Evolutionary conservation across 2,329 filamentous ascomycete genomes (phyloP), one percentile per base, ranked within the genome.

Genomic region (Phialophora tarda): DNA sequence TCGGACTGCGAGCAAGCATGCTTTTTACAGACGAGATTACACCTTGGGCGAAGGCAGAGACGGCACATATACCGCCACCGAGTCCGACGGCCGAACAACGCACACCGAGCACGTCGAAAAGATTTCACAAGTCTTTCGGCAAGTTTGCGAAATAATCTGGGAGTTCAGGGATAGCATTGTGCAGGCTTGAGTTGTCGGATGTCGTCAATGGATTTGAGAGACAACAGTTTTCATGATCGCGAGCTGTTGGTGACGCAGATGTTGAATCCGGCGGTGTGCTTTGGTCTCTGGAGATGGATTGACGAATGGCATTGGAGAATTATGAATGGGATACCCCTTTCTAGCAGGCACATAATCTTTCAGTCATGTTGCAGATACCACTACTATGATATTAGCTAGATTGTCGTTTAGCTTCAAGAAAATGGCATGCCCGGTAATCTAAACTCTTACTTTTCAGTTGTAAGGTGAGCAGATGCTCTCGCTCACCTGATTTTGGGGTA

Each of bases 1-100:
- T 73, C 5, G 71, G 68, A 17, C 48, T 69, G 34, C 62, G 61
- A n/a, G 60, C 68, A n/a, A 72, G 56, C 57, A 67, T 71, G 59
- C 24, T 66, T 8, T 47, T 68, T 14, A 57, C 28, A 12, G 59
- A 69, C 38, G 65, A 72, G 24, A 62, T 38, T 6, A 66, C 62
- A 12, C 69, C 71, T n/a, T 71, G 71, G 69, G 60, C 68, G 24
- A 21, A n/a, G 14, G 53, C 63, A n/a, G 69, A 68, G 5, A 44
- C 44, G n/a, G 21, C 51, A 17, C 34, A 24, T 10, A 47, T 44
- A 32, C 32, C 66, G 11, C 14, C 38, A 21, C 44, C 28, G n/a
- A 48, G 24, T 56, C 44, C 63, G 12, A 41, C 28, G 21, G 11
- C 62, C 23, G 51, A 4, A 17, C 23, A 24, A 24, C 44, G 17